Conservation (phyloP, 129 eudicot genomes). For the Flaveria bidentis region DNA sequence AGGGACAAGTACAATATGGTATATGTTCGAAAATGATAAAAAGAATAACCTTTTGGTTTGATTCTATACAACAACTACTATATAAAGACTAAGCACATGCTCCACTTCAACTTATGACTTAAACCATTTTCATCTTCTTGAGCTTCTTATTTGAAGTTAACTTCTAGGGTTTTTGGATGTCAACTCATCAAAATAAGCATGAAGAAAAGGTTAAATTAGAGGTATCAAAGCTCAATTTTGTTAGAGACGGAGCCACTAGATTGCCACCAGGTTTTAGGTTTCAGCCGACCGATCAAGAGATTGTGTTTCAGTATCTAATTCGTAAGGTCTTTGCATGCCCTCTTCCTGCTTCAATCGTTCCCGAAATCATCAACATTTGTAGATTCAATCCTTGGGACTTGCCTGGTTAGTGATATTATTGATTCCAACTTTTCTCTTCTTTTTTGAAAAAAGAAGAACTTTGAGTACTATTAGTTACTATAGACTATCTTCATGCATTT, state of each 20-base stretch:
- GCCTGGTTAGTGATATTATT: conserved; percentile 53
- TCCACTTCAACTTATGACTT: conserved; percentile 31
- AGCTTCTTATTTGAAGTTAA: neutral
- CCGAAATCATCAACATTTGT: conserved; percentile 58
- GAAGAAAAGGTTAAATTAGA: conserved; percentile 37
- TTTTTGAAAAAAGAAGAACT: neutral
- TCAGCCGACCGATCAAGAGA: conserved; percentile 90
- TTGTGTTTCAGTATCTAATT: conserved; percentile 76
- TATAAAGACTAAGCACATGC: conserved; percentile 30
- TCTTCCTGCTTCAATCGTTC: conserved; percentile 80
- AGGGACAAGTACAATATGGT: conserved; percentile 41
- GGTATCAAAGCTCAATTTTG: conserved; percentile 63
- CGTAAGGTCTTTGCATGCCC: conserved; percentile 68
- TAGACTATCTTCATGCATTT: conserved; percentile 5
- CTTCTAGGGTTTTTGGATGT: conserved; percentile 29
- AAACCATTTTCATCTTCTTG: conserved; percentile 23
- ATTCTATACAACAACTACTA: conserved; percentile 33
- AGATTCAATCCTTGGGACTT: conserved; percentile 67
- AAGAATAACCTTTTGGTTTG: conserved; percentile 40
- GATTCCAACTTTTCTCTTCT: too few relatives aligned
- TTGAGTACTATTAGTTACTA: neutral
- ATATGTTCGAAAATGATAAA: conserved; percentile 45
- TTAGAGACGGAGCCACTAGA: conserved; percentile 57
- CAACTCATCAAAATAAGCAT: conserved; percentile 41
- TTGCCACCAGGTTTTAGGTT: conserved; percentile 91